Base-by-base conservation (phyloP, 805 yeast genomes). In the Phaffomyces opuntiae region DNA sequence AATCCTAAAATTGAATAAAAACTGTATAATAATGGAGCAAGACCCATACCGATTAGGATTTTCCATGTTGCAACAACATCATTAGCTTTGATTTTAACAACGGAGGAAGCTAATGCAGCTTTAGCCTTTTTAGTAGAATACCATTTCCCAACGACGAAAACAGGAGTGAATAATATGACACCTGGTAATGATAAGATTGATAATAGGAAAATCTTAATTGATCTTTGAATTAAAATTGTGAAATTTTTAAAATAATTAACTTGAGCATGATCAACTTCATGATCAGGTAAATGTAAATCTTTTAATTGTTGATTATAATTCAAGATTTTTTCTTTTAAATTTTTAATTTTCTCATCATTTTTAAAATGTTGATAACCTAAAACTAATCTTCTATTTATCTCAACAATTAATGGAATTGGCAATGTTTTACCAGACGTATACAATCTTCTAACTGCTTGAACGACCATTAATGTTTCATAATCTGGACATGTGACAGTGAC, bases 11-110 rank as follows among this genome's bases (percentile, higher is more conserved):
- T 61, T 0, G 97, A 88, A 66, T 93, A 93, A 47, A 85, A 70
- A 34, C 81, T 78, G 69, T 91, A 93, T 27, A 93, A 68, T 37
- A 87, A 62, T 3, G 99, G 99, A 0, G 97, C 95, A 44, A 87
- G 67, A 6, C 91, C 95, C 77, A 93, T 76, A 32, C 90, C 81
- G 36, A 91, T 88, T 51, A 93, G 70, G 40, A 93, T 83, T 65
- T 93, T 93, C 99, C 99, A 93, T 1, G 98, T 90, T 2, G 98
- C 98, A 49, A 93, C 77, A 25, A 93, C 97, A 64, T 93, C 99
- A 47, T 81, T 83, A 16, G 96, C 99, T 59, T 81, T 81, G 49
- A 93, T 82, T 62, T 93, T 93, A 21, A 93, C 99, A 0, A 89
- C 75, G 0, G 97, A 89, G 8, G 76, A 82, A 11, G 89, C 90